Evolutionary conservation across 495 filamentous ascomycete genomes (phyloP).

Genomic region (Penicillium soppii): DNA sequence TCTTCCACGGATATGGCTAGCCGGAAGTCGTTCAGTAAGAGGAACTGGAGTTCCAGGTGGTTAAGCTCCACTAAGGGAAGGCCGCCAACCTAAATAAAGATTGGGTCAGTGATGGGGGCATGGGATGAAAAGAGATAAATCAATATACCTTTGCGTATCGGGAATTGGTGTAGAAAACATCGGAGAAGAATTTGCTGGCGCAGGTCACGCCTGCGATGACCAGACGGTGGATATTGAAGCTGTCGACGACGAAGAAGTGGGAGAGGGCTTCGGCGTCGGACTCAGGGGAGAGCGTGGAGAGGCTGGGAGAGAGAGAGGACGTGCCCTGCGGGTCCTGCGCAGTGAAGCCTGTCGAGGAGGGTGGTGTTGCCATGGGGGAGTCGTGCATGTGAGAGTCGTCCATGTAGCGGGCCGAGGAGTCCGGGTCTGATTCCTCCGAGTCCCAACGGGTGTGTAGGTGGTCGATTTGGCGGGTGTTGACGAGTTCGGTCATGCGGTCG

Average conservation of each 20-base stretch:
- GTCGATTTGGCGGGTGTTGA: slow-evolving; percentile 69
- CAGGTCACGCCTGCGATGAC: slow-evolving; percentile 98
- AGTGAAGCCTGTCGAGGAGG: slow-evolving; percentile 30
- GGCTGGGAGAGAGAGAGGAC: slow-evolving; percentile 32
- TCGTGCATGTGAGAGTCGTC: slow-evolving; percentile 19
- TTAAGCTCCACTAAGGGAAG: slow-evolving; percentile 96
- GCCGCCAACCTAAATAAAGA: slow-evolving; percentile 73
- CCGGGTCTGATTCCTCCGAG: no score
- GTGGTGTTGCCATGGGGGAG: slow-evolving; percentile 38
- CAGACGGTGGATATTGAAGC: slow-evolving; percentile 96
- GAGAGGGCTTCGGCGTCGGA: slow-evolving; percentile 61
- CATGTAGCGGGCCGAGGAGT: no score
- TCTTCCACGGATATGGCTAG: slow-evolving; percentile 93
- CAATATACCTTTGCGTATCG: slow-evolving; percentile 91
- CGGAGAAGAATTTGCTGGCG: slow-evolving; percentile 99
- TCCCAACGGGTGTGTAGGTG: slow-evolving; percentile 38
- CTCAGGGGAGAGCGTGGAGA: slow-evolving; percentile 34
- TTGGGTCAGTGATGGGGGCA: background rate
- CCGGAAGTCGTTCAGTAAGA: slow-evolving; percentile 95
- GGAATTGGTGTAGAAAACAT: slow-evolving; percentile 99
- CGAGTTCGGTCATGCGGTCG: slow-evolving; percentile 96
- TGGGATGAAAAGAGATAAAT: slow-evolving; percentile 4
- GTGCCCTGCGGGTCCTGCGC: slow-evolving; percentile 35
- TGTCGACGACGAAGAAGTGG: slow-evolving; percentile 96
- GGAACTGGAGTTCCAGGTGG: slow-evolving; percentile 94